A percentile compares a stretch with the other conserved stretches of the same genome.
phyloP scores from a whole-genome alignment of 1,284 basidiomycete species.

The Ganoderma lingzhi region DNA sequence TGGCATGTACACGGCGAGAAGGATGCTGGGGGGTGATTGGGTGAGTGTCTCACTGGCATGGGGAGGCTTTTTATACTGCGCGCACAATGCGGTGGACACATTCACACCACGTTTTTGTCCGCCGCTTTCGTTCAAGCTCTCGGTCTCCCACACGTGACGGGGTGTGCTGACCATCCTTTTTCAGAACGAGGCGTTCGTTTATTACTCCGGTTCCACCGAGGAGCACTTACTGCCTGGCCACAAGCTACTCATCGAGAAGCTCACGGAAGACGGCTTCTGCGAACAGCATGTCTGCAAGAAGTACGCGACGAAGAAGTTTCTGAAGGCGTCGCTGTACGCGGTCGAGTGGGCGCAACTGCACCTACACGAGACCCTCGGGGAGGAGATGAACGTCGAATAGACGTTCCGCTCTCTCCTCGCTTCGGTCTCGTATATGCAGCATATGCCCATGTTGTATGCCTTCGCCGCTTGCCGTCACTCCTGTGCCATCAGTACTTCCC shows the following conservation, averaged over 20 bases:
- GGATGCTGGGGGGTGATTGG: slow-evolving; percentile 94
- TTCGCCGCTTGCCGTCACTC: slow-evolving; percentile 13
- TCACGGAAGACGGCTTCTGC: slow-evolving; percentile 84
- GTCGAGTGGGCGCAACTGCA: slow-evolving; percentile 68
- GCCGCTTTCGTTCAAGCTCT: slow-evolving; percentile 23
- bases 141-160: slow-evolving; percentile 57
- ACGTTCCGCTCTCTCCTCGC: slow-evolving; percentile 25
- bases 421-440: slow-evolving; percentile 31
- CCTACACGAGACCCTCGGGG: slow-evolving; percentile 42
- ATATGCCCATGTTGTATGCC: slow-evolving; percentile 35
- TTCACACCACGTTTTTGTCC: slow-evolving; percentile 36
- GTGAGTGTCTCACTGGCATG: slow-evolving; percentile 60
- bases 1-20: slow-evolving; percentile 95
- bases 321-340: slow-evolving; percentile 84
- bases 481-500: slow-evolving; percentile 20
- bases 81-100: slow-evolving; percentile 37
- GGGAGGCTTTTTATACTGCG: slow-evolving; percentile 30
- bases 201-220: slow-evolving; percentile 93
- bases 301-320: slow-evolving; percentile 97
- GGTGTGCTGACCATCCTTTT: slow-evolving; percentile 39
- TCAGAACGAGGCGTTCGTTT: slow-evolving; percentile 92
- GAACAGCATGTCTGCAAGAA: slow-evolving; percentile 94
- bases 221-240: slow-evolving; percentile 89
- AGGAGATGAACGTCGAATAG: slow-evolving; percentile 59
- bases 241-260: slow-evolving; percentile 84